Base-by-base conservation (phyloP, 495 filamentous ascomycete species). In the Penicillium lividum region DNA sequence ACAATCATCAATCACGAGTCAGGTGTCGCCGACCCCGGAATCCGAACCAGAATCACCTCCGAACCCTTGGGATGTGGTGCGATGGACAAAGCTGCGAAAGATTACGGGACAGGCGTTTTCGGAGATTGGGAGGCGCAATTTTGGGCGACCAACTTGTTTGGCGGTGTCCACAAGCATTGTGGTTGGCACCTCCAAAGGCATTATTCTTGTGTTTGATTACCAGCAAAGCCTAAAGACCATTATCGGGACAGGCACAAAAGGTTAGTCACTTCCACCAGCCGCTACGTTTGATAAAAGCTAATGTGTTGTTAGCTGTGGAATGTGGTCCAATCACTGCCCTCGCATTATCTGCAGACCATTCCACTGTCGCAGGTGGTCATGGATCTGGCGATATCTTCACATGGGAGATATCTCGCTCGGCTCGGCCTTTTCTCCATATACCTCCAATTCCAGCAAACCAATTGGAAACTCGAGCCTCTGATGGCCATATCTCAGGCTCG, bases 181-280 rank as follows among this genome's bases (percentile, higher is more conserved):
- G 3, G 74, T 99, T 47, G 94, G 94, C 18, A 98, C 94, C 8
- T 89, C 91, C 8, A 98, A 96, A 72, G 94, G 94, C 18, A 89
- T 96, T 67, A 88, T 97, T 43, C 76, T 99, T 68, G 84, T 96
- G 45, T 98, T 98, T 76, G 95, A 99, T 73, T 98, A 97, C 72
- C 89, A 93, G 68, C 94, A 99, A 72, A 96, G 86, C 62, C 76
- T 98, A 56, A 96, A 95, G 75, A 85, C 88, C 61, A 93, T 97
- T 52, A 90, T 99, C 65, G 94, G 94, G 13, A 86, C 86, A n/a
- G 92, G 93, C 40, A 97, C 93, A 22, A 95, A 93, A 83, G 92
- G 91, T 67, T 54, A 28, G 67, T 62, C 22, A 9, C 6, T 46
- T 13, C 42, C 33, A 11, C n/a, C 8, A 40, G 27, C 16, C 25